phyloP scores from a whole-genome alignment of 164 flowering plant species.

The Paratinospora sagittata region DNA sequence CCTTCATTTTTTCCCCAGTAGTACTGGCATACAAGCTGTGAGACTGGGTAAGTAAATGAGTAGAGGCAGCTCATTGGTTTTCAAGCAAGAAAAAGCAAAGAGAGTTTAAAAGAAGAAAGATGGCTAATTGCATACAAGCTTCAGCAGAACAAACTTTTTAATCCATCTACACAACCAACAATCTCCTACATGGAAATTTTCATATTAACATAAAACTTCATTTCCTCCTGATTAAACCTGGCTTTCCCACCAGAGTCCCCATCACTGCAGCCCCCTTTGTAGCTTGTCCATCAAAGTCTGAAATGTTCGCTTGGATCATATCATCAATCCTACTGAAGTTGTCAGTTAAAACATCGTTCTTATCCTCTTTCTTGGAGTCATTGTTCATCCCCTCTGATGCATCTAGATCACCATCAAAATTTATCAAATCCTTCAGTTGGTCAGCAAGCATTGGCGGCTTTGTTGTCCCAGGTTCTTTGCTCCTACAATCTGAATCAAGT shows the following conservation, averaged over 20 bases:
- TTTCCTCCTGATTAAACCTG: constrained; percentile 36
- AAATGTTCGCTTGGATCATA: constrained; percentile 36
- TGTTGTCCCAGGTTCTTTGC: constrained; percentile 12
- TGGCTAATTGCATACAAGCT: too few relatives aligned
- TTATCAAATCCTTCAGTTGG: constrained; percentile 46
- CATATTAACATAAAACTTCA: constrained; percentile 6
- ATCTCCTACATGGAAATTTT: not conserved
- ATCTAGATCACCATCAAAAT: constrained; percentile 32
- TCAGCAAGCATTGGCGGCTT: constrained; percentile 24
- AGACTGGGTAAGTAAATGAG: too few relatives aligned
- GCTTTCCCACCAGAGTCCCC: constrained; percentile 13
- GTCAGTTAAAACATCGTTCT: constrained; percentile 8
- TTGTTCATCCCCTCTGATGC: not conserved
- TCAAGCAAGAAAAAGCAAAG: not conserved
- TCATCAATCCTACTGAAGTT: constrained; percentile 21
- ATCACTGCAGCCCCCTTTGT: not conserved
- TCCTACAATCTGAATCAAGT: constrained; percentile 32
- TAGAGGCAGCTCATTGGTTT: not conserved
- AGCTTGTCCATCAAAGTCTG: constrained; percentile 23
- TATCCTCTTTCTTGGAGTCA: constrained; percentile 5
- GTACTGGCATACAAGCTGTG: too few relatives aligned
- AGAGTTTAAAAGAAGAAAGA: not conserved
- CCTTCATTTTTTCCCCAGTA: too few relatives aligned
- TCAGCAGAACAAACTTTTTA: too few relatives aligned
- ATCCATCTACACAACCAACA: constrained; percentile 1